Conservation (phyloP, 2,329 filamentous ascomycete species). For the Lecanosticta acicola region DNA sequence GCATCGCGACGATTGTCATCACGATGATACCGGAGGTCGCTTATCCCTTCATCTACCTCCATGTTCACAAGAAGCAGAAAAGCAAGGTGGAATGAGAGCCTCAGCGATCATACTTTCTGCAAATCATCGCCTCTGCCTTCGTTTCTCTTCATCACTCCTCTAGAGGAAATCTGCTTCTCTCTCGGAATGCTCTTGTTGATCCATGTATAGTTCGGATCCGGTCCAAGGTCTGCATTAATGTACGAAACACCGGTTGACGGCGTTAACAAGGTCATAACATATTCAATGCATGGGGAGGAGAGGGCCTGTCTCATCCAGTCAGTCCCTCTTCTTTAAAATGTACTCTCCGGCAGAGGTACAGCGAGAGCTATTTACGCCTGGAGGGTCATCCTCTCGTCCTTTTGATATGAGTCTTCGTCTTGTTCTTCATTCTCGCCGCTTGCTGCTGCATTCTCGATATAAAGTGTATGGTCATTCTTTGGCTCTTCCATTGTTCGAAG, state of each 20-base stretch:
- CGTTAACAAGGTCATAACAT: constrained; percentile 12
- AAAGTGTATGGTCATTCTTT: neutral
- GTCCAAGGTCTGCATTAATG: constrained; percentile 13
- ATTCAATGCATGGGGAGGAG: constrained; percentile 3
- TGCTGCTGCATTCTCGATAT: constrained; percentile 2
- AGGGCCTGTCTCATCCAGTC: neutral
- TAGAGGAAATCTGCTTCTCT: no score
- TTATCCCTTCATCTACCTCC: constrained; percentile 37
- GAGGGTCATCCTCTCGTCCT: constrained; percentile 1
- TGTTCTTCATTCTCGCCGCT: neutral
- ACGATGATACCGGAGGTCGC: constrained; percentile 37
- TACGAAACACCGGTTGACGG: constrained; percentile 13
- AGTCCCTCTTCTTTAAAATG: neutral
- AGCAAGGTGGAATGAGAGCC: constrained; percentile 12
- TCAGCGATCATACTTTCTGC: constrained; percentile 33
- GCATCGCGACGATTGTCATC: constrained; percentile 31
- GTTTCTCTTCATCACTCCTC: no score
- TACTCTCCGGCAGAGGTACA: neutral
- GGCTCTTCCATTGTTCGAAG: neutral
- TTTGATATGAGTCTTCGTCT: neutral
- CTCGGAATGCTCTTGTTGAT: no score
- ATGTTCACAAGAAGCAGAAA: constrained; percentile 3
- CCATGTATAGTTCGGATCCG: constrained; percentile 16
- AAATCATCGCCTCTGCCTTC: constrained; percentile 36
- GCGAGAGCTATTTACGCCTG: constrained; percentile 10